Conservation (phyloP, 1,284 basidiomycete species). For the Papiliotrema terrestris region DNA sequence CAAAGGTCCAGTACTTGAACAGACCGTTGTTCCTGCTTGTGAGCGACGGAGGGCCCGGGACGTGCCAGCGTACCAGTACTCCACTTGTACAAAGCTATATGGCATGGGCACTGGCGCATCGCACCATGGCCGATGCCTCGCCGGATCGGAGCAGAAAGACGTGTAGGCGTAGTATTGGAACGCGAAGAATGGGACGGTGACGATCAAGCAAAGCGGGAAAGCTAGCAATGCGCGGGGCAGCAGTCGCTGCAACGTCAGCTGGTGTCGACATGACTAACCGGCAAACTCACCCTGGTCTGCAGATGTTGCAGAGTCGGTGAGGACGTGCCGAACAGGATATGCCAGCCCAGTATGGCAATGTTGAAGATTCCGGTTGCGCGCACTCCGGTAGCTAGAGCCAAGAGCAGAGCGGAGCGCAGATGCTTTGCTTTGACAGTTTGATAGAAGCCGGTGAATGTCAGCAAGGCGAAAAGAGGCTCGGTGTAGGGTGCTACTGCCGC, state of each 20-base stretch:
- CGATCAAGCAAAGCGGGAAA: slow-evolving; percentile 51
- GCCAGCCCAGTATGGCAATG: slow-evolving; percentile 70
- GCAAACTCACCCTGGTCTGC: background rate
- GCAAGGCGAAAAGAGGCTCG: slow-evolving; percentile 79
- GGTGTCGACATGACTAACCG: background rate
- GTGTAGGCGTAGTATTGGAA: slow-evolving; percentile 67
- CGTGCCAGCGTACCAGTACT: slow-evolving; percentile 64
- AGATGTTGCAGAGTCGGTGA: background rate
- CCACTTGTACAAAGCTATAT: slow-evolving; percentile 76
- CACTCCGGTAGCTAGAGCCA: slow-evolving; percentile 65
- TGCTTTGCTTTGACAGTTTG: slow-evolving; percentile 49
- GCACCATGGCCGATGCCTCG: slow-evolving; percentile 63
- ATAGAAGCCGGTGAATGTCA: slow-evolving; percentile 66
- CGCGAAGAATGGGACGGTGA: slow-evolving; percentile 63
- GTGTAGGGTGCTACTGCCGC: slow-evolving; percentile 70
- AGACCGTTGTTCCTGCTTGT: slow-evolving; percentile 66
- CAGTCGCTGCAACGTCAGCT: background rate
- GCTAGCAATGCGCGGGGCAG: slow-evolving; percentile 18
- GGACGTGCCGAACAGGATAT: slow-evolving; percentile 18
- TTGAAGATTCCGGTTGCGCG: slow-evolving; percentile 80
- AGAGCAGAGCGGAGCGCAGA: slow-evolving; percentile 58
- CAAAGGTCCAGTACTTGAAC: slow-evolving; percentile 76
- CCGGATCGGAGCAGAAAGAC: slow-evolving; percentile 58
- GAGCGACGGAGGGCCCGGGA: background rate
- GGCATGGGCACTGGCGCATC: slow-evolving; percentile 58